Conservation (phyloP, 148 eudicot genomes). For the Vaccinium vitisidaea region DNA sequence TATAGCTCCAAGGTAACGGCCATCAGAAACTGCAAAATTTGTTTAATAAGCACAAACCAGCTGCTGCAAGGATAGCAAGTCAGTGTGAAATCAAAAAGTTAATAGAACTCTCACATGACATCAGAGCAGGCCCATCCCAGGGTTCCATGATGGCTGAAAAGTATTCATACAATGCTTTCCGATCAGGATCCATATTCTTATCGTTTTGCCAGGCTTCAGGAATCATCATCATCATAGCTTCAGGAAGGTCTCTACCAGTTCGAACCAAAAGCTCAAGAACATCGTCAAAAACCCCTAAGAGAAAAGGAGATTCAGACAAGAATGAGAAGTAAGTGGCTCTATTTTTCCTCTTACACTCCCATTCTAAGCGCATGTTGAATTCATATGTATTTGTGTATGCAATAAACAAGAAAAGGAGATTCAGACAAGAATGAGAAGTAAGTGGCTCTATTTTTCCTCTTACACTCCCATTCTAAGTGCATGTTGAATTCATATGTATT, state of each 20-base stretch:
- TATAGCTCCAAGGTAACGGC: constrained; percentile 97
- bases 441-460: background rate
- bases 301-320: background rate
- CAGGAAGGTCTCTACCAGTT: constrained; percentile 98
- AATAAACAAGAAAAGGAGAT: background rate
- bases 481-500: background rate
- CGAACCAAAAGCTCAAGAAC: constrained; percentile 92
- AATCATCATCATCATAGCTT: constrained; percentile 99
- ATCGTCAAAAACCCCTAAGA: constrained; percentile 86
- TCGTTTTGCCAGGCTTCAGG: constrained; percentile 99
- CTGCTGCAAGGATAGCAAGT: background rate
- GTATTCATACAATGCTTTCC: constrained; percentile 86
- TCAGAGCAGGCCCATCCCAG: constrained; percentile 99
- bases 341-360: background rate
- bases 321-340: background rate
- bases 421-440: background rate
- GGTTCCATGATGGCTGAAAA: constrained; percentile 95
- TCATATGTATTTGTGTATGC: background rate
- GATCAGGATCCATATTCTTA: constrained; percentile 86
- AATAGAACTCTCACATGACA: constrained; percentile 58
- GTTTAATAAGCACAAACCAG: constrained; percentile 29
- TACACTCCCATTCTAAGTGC: background rate
- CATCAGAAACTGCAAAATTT: constrained; percentile 86
- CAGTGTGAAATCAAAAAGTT: background rate
- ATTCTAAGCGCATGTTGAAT: background rate